Percentiles rank a stretch among this genome's conserved stretches.
Evolutionary conservation across 441 rosid species (phyloP).

Genomic region (Codiaeum variegatum): DNA sequence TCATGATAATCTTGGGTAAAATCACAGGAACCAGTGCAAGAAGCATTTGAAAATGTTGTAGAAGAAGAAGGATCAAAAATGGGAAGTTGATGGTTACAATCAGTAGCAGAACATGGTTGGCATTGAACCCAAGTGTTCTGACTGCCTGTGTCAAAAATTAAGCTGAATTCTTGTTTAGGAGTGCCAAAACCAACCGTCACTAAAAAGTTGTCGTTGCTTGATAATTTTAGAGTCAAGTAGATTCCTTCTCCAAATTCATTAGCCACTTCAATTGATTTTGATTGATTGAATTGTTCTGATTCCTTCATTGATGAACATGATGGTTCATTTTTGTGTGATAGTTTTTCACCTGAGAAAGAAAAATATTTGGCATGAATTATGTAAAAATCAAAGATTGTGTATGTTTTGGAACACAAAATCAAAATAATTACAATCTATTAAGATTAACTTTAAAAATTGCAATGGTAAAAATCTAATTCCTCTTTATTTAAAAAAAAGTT

Average conservation of each 20-base stretch:
- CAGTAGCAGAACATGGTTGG: constrained; percentile 3
- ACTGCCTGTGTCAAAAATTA: constrained; percentile 27
- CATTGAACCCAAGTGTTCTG: constrained; percentile 17
- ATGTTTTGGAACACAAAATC: too few relatives aligned
- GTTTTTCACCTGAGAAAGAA: too few relatives aligned
- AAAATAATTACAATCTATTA: too few relatives aligned
- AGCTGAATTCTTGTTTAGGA: constrained; percentile 1
- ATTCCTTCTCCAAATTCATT: constrained; percentile 7
- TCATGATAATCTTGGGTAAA: constrained; percentile 14
- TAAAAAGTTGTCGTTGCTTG: constrained; percentile 11
- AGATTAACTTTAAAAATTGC: too few relatives aligned
- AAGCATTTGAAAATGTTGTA: constrained; percentile 13
- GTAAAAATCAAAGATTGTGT: too few relatives aligned
- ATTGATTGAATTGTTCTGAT: neutral
- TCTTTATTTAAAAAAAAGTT: too few relatives aligned
- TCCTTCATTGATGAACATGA: neutral
- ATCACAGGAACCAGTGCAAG: neutral
- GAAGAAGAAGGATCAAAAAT: constrained; percentile 20
- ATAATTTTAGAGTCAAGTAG: neutral
- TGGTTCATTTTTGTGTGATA: too few relatives aligned
- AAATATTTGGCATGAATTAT: too few relatives aligned
- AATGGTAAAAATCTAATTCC: neutral
- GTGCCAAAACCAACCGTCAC: constrained; percentile 16
- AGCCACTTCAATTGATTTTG: neutral
- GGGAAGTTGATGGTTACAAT: constrained; percentile 2